These are phyloP conservation scores for Protomyces lactucae-debilis DNA, from an alignment of 1,139 yeast species.

Conservation along the genomic window DNA sequence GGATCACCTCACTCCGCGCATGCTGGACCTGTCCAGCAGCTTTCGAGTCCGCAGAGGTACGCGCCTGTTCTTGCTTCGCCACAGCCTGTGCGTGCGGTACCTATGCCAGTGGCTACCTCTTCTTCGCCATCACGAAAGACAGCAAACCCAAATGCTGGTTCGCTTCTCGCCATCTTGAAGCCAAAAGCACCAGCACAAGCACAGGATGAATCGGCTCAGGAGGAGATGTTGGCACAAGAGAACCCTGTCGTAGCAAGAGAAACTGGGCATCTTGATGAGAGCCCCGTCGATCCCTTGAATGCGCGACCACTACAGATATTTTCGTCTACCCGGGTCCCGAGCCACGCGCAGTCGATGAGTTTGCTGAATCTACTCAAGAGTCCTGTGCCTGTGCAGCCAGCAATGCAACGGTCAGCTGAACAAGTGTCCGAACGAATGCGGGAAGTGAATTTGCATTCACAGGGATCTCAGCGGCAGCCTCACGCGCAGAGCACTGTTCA, in stretches of 20 bases:
- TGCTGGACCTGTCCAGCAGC: neutral
- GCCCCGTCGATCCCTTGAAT: neutral
- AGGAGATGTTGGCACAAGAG: neutral
- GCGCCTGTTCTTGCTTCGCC: neutral
- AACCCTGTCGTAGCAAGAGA: neutral
- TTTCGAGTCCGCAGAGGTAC: neutral
- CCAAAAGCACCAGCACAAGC: neutral
- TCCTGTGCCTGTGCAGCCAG: neutral
- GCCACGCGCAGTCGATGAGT: neutral
- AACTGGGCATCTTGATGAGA: neutral
- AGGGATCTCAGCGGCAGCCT: neutral
- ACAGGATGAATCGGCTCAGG: neutral
- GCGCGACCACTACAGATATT: neutral
- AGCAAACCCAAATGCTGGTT: conserved; percentile 13
- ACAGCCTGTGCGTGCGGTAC: neutral
- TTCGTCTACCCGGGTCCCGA: neutral
- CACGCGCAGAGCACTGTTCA: neutral
- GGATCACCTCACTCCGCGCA: conserved; percentile 5
- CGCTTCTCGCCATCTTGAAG: conserved; percentile 14
- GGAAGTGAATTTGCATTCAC: neutral
- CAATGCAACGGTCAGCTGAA: neutral
- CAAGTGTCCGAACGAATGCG: no score
- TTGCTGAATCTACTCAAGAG: neutral
- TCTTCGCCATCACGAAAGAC: neutral
- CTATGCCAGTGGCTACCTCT: neutral